Base-by-base conservation (phyloP, 2,329 filamentous ascomycete genomes). In the Colletotrichum paranaense region DNA sequence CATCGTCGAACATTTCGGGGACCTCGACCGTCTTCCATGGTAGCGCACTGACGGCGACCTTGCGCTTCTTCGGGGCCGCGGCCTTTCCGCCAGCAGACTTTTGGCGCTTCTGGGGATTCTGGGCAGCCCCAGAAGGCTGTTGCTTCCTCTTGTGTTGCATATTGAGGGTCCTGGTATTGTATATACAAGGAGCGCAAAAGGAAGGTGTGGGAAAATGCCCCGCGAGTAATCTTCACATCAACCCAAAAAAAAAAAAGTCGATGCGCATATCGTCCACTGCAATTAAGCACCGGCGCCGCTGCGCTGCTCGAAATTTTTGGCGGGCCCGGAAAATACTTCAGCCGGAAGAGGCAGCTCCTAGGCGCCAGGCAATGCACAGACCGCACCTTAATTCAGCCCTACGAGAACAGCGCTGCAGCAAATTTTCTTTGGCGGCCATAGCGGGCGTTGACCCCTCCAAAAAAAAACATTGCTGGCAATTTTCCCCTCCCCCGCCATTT, bases 1-100 rank as follows among this genome's bases (percentile, higher is more conserved):
- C 94, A 83, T 98, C 94, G 58, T 96, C 92, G 77, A 95, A 87
- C 79, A 93, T 91, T 79, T 95, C 93, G 7, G 94, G 94, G 4
- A 97, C 90, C 24, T 90, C 86, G 12, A 88, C 86, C 52, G 86
- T 81, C 77, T 88, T 86, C 91, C 91, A 92, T 80, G 84, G 81
- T 56, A 92, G 82, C 1, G 87, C 82, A 75, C 87, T 82, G 35
- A 86, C 82, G 56, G 85, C 83, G 26, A 89, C 83, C 2, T 84
- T 79, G 55, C 81, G 81, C 19, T 81, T 79, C 77, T 83, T 84
- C 67, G 77, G 49, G 1, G 60, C 26, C 4, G 26, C 67, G 14
- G 53, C 5, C 32, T 70, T 75, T 3, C 19, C 30, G 7, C 22
- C 63, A 19, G 35, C 63, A 4, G 73, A 68, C 62, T 75, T 75